A percentile compares a stretch with the other conserved stretches of the same genome.
phyloP scores from a whole-genome alignment of 371 early-diverging fungal species.

The Rhizopus microsporus region DNA sequence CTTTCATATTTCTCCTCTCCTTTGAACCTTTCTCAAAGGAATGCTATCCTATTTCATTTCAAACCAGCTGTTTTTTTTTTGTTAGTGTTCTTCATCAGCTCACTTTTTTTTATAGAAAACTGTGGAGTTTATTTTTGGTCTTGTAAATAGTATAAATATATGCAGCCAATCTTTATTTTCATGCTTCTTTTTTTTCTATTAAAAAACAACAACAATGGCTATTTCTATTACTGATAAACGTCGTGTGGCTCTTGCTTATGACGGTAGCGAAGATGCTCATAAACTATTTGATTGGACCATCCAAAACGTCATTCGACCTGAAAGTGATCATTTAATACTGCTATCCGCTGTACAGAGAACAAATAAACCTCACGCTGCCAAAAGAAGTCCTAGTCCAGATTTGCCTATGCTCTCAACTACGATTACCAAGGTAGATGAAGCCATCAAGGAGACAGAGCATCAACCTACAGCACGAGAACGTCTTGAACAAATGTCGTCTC shows the following conservation, averaged over 20 bases:
- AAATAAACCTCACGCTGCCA: not conserved
- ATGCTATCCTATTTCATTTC: conserved; percentile 8
- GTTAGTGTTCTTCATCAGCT: too few relatives aligned
- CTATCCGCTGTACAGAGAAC: conserved; percentile 40
- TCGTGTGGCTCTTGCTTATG: conserved; percentile 52
- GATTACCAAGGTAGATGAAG: conserved; percentile 30
- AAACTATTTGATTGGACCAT: conserved; percentile 52
- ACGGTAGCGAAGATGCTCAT: conserved; percentile 50
- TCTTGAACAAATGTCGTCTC: conserved; percentile 34
- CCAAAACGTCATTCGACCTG: conserved; percentile 44
- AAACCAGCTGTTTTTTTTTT: not conserved
- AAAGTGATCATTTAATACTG: conserved; percentile 47
- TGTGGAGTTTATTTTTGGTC: not conserved
- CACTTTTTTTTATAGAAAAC: not conserved
- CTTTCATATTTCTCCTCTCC: not conserved
- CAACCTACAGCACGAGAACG: conserved; percentile 39
- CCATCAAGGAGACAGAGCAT: conserved; percentile 27
- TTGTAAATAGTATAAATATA: not conserved
- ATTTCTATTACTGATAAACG: conserved; percentile 50
- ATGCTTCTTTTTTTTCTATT: conserved; percentile 1
- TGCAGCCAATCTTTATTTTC: not conserved
- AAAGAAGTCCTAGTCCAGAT: conserved; percentile 7
- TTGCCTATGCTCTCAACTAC: conserved; percentile 44
- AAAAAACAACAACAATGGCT: conserved; percentile 24
- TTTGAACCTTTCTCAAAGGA: not conserved